Percentiles rank a stretch among this genome's conserved stretches.
These are phyloP conservation scores for Yarrowia phangngaensis DNA, from an alignment of 805 yeast genomes.

Conservation along the genomic window DNA sequence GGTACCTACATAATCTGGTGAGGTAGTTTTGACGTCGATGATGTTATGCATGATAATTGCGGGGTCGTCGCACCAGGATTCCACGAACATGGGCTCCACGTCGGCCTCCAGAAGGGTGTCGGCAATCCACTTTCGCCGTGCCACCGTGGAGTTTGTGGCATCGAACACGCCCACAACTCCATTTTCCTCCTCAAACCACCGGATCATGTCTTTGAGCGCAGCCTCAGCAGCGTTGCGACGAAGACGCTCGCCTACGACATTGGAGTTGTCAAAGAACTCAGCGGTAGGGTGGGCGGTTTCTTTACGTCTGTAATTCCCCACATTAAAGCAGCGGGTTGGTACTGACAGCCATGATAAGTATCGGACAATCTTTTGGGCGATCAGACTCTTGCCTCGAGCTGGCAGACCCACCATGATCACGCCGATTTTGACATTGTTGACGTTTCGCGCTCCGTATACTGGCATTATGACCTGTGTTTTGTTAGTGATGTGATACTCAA, in stretches of 20 bases:
- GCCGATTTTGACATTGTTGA: slow-evolving; percentile 25
- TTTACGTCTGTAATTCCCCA: slow-evolving; percentile 76
- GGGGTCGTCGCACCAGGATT: slow-evolving; percentile 84
- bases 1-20: slow-evolving; percentile 71
- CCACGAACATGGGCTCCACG: slow-evolving; percentile 88
- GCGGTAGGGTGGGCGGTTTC: slow-evolving; percentile 63
- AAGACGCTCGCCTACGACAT: slow-evolving; percentile 58
- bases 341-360: slow-evolving; percentile 91
- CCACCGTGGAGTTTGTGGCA: slow-evolving; percentile 82
- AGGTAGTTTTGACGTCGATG: slow-evolving; percentile 77
- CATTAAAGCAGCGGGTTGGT: slow-evolving; percentile 80
- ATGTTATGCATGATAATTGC: slow-evolving; percentile 74
- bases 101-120: slow-evolving; percentile 45
- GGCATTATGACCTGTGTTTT: too few relatives aligned
- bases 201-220: slow-evolving; percentile 76
- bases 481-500: too few relatives aligned
- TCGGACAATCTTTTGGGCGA: slow-evolving; percentile 87
- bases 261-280: slow-evolving; percentile 67
- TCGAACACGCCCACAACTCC: slow-evolving; percentile 92
- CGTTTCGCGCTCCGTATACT: slow-evolving; percentile 24
- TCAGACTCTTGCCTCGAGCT: slow-evolving; percentile 84
- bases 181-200: slow-evolving; percentile 75
- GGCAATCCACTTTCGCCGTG: slow-evolving; percentile 62
- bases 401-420: slow-evolving; percentile 46
- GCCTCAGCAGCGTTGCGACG: slow-evolving; percentile 65